Evolutionary conservation across 305 asterid species (phyloP).

Genomic region (Fraxinus paxiana): DNA sequence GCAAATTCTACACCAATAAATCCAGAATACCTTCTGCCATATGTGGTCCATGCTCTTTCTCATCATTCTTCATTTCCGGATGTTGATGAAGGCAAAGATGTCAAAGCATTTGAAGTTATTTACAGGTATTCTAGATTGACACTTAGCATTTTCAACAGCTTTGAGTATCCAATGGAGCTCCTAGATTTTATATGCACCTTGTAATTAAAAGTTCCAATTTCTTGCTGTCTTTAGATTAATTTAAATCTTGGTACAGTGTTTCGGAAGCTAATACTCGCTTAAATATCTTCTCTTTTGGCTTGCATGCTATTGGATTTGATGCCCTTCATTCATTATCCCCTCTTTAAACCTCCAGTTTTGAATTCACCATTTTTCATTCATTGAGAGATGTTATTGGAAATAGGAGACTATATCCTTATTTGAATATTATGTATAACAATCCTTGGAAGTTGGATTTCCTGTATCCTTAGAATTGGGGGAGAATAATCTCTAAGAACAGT

Average conservation of each 20-base stretch:
- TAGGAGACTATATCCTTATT: neutral
- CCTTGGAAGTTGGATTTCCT: neutral
- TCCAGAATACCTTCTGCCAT: slow-evolving; percentile 83
- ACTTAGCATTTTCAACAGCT: slow-evolving; percentile 20
- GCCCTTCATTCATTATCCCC: slow-evolving; percentile 14
- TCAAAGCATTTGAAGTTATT: slow-evolving; percentile 62
- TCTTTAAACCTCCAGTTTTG: slow-evolving; percentile 12
- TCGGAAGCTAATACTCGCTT: neutral
- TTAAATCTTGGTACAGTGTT: slow-evolving; percentile 2
- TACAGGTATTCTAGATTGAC: slow-evolving; percentile 67
- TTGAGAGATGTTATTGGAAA: neutral
- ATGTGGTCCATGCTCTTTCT: slow-evolving; percentile 89
- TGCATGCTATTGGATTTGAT: neutral
- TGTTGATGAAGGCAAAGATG: slow-evolving; percentile 78
- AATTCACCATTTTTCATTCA: slow-evolving; percentile 4
- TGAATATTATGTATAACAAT: neutral
- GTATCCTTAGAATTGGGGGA: neutral
- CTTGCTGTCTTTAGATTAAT: slow-evolving; percentile 16
- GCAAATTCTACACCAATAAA: slow-evolving; percentile 45
- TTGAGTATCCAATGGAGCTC: slow-evolving; percentile 4
- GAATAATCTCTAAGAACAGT: neutral
- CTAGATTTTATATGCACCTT: slow-evolving; percentile 19
- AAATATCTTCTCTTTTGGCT: neutral
- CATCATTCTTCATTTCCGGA: slow-evolving; percentile 80
- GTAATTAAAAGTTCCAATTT: slow-evolving; percentile 16